Conservation (phyloP, 768 basidiomycete species). For the Suillus weaverae region DNA sequence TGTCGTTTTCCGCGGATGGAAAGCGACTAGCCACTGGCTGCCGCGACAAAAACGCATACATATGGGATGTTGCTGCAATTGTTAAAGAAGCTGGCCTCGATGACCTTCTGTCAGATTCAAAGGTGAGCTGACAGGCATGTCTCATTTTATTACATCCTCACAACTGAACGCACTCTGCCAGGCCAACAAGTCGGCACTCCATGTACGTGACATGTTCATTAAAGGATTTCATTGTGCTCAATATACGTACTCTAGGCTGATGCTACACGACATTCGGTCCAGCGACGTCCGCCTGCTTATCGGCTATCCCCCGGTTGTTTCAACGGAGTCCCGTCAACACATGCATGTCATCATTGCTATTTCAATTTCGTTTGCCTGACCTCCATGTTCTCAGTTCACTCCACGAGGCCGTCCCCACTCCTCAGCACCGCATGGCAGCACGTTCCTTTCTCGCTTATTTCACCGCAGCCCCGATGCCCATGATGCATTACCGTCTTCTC, state of each 20-base stretch:
- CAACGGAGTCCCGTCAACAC: not conserved
- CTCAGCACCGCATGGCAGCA: not conserved
- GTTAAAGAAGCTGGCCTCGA: not conserved
- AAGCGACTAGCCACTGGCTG: not conserved
- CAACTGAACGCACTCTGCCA: not conserved
- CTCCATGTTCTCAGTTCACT: not conserved
- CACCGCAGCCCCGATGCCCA: not conserved
- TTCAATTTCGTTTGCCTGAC: not conserved
- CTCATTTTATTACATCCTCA: not conserved
- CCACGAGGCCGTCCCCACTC: not conserved
- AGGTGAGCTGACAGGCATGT: not conserved
- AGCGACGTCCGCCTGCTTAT: not conserved
- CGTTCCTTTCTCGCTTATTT: not conserved
- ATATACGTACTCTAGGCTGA: not conserved
- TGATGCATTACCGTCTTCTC: not conserved
- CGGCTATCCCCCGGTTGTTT: not conserved
- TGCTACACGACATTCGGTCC: not conserved
- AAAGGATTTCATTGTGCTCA: not conserved
- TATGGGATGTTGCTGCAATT: not conserved
- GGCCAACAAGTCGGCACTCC: not conserved
- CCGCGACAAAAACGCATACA: rapidly evolving
- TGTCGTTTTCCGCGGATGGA: not conserved
- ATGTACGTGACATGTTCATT: not conserved
- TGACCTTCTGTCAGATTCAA: not conserved
- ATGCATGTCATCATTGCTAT: not conserved